phyloP scores from a whole-genome alignment of 805 yeast species.

The Ogataea pini region DNA sequence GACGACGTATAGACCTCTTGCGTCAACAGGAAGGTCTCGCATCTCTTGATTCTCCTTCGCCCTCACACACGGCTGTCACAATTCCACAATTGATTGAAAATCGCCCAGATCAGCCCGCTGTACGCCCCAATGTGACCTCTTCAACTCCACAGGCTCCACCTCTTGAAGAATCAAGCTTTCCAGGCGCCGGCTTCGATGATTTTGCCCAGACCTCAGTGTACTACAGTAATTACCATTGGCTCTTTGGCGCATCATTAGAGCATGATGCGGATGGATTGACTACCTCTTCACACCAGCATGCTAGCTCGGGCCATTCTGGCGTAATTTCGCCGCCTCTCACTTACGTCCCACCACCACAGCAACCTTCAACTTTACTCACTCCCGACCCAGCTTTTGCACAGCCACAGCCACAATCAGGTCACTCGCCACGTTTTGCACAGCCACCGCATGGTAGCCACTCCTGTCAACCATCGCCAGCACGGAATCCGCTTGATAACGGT shows the following conservation, averaged over 20 bases:
- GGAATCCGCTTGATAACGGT: background rate
- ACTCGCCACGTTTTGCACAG: background rate
- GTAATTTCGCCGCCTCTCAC: background rate
- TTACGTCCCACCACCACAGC: background rate
- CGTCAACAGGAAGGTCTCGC: constrained; percentile 5
- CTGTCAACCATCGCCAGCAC: background rate
- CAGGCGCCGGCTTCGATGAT: background rate
- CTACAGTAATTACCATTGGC: constrained; percentile 8
- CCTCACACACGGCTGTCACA: background rate
- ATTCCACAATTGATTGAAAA: background rate
- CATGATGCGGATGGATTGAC: background rate
- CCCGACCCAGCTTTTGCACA: background rate
- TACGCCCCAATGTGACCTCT: no score
- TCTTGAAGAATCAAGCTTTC: background rate
- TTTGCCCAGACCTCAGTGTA: background rate
- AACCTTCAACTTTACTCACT: background rate
- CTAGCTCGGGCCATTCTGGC: background rate
- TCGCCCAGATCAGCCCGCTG: background rate
- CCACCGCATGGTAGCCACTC: no score
- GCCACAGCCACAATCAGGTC: background rate
- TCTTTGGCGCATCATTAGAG: constrained; percentile 16
- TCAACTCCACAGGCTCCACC: no score
- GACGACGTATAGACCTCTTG: constrained; percentile 13
- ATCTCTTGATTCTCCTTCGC: background rate
- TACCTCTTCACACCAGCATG: background rate